Base-by-base conservation (phyloP, 768 basidiomycete genomes). In the Symmetrospora coprosmae region DNA sequence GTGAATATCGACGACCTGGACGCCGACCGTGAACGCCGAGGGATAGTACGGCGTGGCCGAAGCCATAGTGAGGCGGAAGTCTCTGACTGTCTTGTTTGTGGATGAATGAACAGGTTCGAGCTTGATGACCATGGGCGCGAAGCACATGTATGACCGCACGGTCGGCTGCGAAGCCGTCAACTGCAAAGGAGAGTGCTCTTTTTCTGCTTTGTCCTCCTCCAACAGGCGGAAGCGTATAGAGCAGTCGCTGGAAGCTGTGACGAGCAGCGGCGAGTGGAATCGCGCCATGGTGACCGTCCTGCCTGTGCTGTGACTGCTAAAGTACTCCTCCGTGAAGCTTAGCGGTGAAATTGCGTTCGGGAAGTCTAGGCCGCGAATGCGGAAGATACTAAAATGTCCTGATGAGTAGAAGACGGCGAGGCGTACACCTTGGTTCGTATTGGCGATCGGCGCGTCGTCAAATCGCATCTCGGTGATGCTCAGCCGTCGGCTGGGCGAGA, bases 361-460 rank as follows among this genome's bases (percentile, higher is more conserved):
- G 43, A 11, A 13, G 25, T 46, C 13, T 23, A 58, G n/a, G 16
- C 43, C 23, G 14, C 21, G 13, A 4, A 53, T 3, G 21, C 51
- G 51, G 41, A 58, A 58, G 3, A 58, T 27, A 30, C 55, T 58
- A 43, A 45, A 58, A 45, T 58, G 55, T 23, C 55, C 55, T n/a
- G 30, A 43, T 6, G 55, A 34, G 33, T 58, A 58, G 41, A 58
- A 58, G 43, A 58, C 55, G 6, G 41, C 55, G 17, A 58, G 33
- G 19, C 55, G 41, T 11, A n/a, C 33, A 17, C 33, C 23, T n/a
- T n/a, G n/a, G 4, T 40, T 27, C 11, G 17, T 25, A 11, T 16
- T 5, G 13, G 39, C 4, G 43, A 5, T 34, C 4, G 40, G 11
- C 9, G 21, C 41, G 14, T 30, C 55, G 31, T 58, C 55, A 5